Base-by-base conservation (phyloP, 2,329 filamentous ascomycete species). In the Phialophora macrospora region DNA sequence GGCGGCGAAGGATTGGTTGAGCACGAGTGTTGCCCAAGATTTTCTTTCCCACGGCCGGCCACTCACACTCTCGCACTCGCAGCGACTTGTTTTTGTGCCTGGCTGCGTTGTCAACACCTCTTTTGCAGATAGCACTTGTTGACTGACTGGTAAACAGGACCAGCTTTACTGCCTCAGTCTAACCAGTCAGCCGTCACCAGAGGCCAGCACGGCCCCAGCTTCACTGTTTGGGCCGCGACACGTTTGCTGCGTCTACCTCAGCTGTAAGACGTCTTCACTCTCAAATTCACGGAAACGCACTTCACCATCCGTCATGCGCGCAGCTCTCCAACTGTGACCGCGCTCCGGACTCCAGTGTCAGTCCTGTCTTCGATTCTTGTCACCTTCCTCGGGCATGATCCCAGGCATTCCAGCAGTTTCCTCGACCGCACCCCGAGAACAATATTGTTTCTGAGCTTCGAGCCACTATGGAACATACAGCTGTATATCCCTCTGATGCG, bases 71-170 rank as follows among this genome's bases (percentile, higher is more conserved):
- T 54, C 49, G 54, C 51, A 11, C 32, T 38, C 44, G 32, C 48
- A 26, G 41, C 28, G 26, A 55, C 55, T 22, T 59, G 38, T 46
- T 41, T 41, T 54, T 62, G 28, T 60, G 30, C 55, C 61, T 59
- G n/a, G 24, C 62, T 64, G 44, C 46, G 55, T 63, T 59, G 61
- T 63, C 62, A 60, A 64, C 62, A 64, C 41, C 22, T 24, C 52
- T 26, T 11, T 49, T 67, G 65, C 67, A 67, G 65, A 69, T 69
- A 65, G 67, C 67, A 61, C 57, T 63, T 67, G 63, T 67, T 69
- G 67, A 64, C 32, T 62, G 56, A 58, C 60, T 65, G 26, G 57
- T 55, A 55, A 59, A 55, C 55, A 59, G 58, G 57, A 24, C 46
- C 58, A 66, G 51, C 49, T 28, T 56, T 12, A 44, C 52, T 24